Conservation (phyloP, 2,329 filamentous ascomycete genomes). For the Orbilia quercus region DNA sequence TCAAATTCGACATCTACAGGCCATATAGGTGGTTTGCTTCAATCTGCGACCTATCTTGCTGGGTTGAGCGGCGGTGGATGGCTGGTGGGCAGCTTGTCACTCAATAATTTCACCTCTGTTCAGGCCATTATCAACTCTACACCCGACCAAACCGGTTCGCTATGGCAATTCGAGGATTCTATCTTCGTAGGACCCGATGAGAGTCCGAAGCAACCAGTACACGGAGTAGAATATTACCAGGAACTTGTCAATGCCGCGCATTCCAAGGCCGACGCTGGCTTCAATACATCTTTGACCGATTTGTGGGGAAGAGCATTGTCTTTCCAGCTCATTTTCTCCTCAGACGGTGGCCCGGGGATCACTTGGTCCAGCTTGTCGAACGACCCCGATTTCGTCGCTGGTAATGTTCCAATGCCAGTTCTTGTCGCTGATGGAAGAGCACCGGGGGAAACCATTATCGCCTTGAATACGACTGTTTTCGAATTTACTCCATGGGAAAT, state of each 20-base stretch:
- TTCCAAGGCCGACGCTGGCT: constrained; percentile 73
- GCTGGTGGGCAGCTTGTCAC: constrained; percentile 82
- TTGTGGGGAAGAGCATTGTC: constrained; percentile 71
- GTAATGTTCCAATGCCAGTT: constrained; percentile 76
- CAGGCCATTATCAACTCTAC: constrained; percentile 38
- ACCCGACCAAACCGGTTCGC: constrained; percentile 59
- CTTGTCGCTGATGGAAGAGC: constrained; percentile 76
- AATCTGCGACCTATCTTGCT: constrained; percentile 81
- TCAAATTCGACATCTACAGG: constrained; percentile 71
- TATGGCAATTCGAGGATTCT: constrained; percentile 74
- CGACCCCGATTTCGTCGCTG: constrained; percentile 71
- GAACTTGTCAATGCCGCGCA: constrained; percentile 71
- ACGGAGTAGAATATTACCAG: constrained; percentile 69
- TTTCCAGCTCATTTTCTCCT: constrained; percentile 36
- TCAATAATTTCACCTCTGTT: constrained; percentile 64
- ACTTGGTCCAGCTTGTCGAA: constrained; percentile 84
- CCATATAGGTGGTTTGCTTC: constrained; percentile 82
- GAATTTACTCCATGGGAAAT: constrained; percentile 85
- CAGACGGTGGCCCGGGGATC: constrained; percentile 68
- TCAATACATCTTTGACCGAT: constrained; percentile 80
- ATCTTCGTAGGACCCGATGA: constrained; percentile 69
- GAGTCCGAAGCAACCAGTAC: constrained; percentile 14
- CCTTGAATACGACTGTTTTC: constrained; percentile 78
- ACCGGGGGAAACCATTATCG: constrained; percentile 72
- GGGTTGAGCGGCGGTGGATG: constrained; percentile 86